Evolutionary conservation across 148 eudicot species (phyloP), one percentile per base, ranked within the genome.

Genomic region (Persicaria maculosa): DNA sequence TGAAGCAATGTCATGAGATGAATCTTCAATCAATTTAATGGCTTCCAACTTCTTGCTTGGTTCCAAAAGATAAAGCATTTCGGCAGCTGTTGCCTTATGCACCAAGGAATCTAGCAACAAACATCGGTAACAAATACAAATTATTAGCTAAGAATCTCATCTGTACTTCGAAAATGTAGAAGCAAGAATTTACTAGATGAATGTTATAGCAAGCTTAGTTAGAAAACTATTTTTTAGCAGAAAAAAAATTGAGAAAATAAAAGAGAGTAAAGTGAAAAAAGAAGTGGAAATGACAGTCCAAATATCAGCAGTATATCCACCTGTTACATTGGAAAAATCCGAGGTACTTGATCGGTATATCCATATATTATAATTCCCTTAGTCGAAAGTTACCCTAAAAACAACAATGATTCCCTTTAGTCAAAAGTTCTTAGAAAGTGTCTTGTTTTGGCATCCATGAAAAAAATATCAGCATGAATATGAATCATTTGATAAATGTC

Each of bases 11-110:
- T 85, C 79, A 70, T 84, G 85, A 47, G 88, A 76, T 62, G 94
- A 87, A 80, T 86, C 96, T 77, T 87, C 99, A 57, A 95, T 81
- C 74, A 92, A 79, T 78, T 79, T 84, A 61, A 90, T 68, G 72
- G 97, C 94, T 79, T 90, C 96, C 19, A 77, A 73, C 80, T 90
- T 95, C 84, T 86, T 90, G 81, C 73, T 79, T 75, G 92, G 91
- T 74, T 90, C 94, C 79, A 95, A 74, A 74, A 89, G 86, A 84
- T 78, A 77, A 11, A 87, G 79, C 97, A 95, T 86, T 86, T 92
- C 97, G 59, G 97, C 99, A 61, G 72, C 99, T 57, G 97, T 93
- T 54, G 91, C 88, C 82, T 97, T 90, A 81, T 95, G 97, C 86
- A 84, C 85, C 86, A 95, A 86, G 59, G 99, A 92, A 76, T 85